Base-by-base conservation (phyloP, 2,329 filamentous ascomycete genomes). In the Rhynchosporium agropyri region DNA sequence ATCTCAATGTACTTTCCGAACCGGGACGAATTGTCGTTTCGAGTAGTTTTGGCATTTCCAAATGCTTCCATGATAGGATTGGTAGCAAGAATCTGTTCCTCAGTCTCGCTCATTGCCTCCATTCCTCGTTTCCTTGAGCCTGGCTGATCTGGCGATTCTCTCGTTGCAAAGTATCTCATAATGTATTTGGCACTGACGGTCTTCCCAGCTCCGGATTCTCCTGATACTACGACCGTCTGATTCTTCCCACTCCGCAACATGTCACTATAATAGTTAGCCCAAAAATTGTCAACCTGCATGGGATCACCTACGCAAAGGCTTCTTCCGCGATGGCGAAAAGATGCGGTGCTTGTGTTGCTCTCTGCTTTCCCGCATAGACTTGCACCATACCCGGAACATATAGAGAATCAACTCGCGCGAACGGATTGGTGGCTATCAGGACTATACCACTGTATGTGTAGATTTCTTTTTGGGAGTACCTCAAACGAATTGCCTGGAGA, bases 1-100 rank as follows among this genome's bases (percentile, higher is more conserved):
- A 99, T 99, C 80, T 99, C 95, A 72, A 99, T 98, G 77, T 99
- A 99, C 83, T 99, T 99, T 77, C 95, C 95, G 78, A 99, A 99
- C 74, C 95, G 87, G 48, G 95, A 99, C 50, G 95, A 99, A 79
- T 99, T 99, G 79, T 99, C 95, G 80, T 99, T 99, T 76, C 95
- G 86, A 10, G 95, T 99, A n/a, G 95, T 99, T 81, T 99, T 99
- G 60, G 95, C 95, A 80, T 99, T 99, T 76, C 95, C 95, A 75
- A 99, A 99, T 40, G 95, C 94, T 85, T 99, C 95, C 95, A 99
- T 99, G 76, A 99, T 97, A 45, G 95, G 95, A 76, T 99, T 99
- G 60, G 95, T 99, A 36, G 95, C 95, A 70, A 99, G 81, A 74
- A 99, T 99, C 77, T 96, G 93, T 80, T 99, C 94, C 79, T 99